A percentile compares a stretch with the other conserved stretches of the same genome.
These are phyloP conservation scores for Theileria orientalis DNA, from an alignment of 169 alveolate genomes.

Conservation along the genomic window DNA sequence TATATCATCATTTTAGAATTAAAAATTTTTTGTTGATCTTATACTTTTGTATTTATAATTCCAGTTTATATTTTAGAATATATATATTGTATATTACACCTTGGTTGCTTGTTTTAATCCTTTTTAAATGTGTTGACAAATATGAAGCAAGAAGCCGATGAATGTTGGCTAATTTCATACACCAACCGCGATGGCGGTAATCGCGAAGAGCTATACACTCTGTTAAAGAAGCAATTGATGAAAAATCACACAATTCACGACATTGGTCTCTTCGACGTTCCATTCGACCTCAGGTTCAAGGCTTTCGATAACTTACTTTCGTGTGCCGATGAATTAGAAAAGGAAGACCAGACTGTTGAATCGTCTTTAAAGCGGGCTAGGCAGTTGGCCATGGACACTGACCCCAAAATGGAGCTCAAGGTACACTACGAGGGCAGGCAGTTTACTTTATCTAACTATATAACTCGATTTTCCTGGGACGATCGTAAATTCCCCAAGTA, in stretches of 20 bases:
- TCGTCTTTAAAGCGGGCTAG: constrained; percentile 75
- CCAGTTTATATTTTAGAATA: too few species aligned
- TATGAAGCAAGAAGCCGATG: neutral
- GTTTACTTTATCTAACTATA: constrained; percentile 73
- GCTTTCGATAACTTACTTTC: constrained; percentile 77
- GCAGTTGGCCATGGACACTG: constrained; percentile 69
- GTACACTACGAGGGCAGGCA: constrained; percentile 78
- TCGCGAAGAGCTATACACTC: constrained; percentile 70
- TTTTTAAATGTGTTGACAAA: neutral
- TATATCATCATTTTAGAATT: too few species aligned
- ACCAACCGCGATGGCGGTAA: constrained; percentile 61
- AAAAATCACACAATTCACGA: constrained; percentile 68
- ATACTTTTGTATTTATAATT: too few species aligned
- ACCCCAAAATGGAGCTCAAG: constrained; percentile 70
- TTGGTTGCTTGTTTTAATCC: too few species aligned
- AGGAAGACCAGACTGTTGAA: constrained; percentile 78
- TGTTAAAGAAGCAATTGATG: constrained; percentile 65
- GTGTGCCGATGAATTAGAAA: constrained; percentile 80
- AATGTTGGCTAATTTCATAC: constrained; percentile 72
- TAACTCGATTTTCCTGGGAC: constrained; percentile 84
- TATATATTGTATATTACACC: too few species aligned
- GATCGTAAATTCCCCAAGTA: constrained; percentile 86
- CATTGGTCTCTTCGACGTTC: constrained; percentile 74
- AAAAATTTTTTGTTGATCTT: too few species aligned
- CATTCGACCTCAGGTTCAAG: constrained; percentile 78